Evolutionary conservation across 2,329 filamentous ascomycete species (phyloP).

Genomic region (Fusarium poae): DNA sequence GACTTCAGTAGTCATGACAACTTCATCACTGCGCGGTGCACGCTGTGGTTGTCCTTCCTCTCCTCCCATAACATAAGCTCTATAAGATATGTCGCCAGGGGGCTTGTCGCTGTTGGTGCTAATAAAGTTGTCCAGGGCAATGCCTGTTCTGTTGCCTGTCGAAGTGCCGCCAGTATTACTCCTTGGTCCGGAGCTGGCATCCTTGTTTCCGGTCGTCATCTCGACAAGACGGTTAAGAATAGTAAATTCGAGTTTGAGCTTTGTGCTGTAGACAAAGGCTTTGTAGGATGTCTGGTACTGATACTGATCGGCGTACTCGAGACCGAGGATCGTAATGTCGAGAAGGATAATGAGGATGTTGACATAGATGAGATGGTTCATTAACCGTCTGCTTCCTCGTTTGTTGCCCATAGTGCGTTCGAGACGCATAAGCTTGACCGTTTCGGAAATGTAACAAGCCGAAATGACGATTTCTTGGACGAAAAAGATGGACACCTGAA

Average conservation of each 20-base stretch:
- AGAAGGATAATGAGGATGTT: constrained; percentile 62
- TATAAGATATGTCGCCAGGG: constrained; percentile 34
- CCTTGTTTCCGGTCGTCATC: constrained; percentile 48
- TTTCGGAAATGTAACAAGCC: constrained; percentile 66
- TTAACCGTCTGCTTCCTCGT: constrained; percentile 42
- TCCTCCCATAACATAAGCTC: constrained; percentile 46
- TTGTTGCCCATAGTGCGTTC: constrained; percentile 52
- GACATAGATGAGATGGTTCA: constrained; percentile 59
- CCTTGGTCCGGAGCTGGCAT: constrained; percentile 43
- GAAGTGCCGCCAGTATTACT: constrained; percentile 34
- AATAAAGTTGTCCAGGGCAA: constrained; percentile 42
- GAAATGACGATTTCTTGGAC: constrained; percentile 68
- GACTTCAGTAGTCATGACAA: constrained; percentile 49
- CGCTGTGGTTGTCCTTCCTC: constrained; percentile 22
- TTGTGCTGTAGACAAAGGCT: constrained; percentile 55
- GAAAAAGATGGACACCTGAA: constrained; percentile 69
- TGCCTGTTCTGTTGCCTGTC: constrained; percentile 26
- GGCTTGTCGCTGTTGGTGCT: constrained; percentile 32
- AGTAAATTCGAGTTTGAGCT: constrained; percentile 58
- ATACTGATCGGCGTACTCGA: constrained; percentile 56
- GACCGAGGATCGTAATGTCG: constrained; percentile 58
- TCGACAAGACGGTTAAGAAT: constrained; percentile 57
- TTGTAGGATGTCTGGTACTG: constrained; percentile 56
- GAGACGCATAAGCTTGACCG: constrained; percentile 61
- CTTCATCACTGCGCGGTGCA: constrained; percentile 25